phyloP scores from a whole-genome alignment of 1,284 basidiomycete species.

The Butyriboletus appendiculatus region DNA sequence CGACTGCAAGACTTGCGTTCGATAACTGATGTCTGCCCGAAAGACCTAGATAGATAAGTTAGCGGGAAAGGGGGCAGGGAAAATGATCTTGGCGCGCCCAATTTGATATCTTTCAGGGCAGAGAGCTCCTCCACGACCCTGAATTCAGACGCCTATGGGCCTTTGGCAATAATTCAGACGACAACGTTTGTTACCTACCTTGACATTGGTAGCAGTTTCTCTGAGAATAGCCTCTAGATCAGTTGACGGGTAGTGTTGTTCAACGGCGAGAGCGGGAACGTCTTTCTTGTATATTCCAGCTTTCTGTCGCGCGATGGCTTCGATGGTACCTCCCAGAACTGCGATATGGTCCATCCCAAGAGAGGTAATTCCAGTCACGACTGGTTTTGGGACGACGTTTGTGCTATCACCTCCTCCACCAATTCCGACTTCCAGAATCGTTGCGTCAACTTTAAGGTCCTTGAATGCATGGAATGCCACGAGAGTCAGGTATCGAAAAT shows the following conservation, averaged over 20 bases:
- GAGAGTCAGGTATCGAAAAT: constrained; percentile 94
- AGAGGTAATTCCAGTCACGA: constrained; percentile 89
- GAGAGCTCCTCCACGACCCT: constrained; percentile 51
- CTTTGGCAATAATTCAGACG: background rate
- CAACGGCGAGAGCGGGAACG: constrained; percentile 84
- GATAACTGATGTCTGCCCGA: constrained; percentile 88
- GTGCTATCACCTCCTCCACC: constrained; percentile 96
- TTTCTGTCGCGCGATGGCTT: constrained; percentile 94
- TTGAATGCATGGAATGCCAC: constrained; percentile 93
- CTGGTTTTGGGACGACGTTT: constrained; percentile 90
- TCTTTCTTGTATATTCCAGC: constrained; percentile 96
- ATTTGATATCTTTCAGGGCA: constrained; percentile 53
- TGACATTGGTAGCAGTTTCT: constrained; percentile 64
- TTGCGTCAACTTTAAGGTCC: constrained; percentile 79
- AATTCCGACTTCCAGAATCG: constrained; percentile 96
- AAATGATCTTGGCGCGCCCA: constrained; percentile 50
- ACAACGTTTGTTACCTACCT: constrained; percentile 41
- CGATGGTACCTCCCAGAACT: constrained; percentile 87
- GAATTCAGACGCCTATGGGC: constrained; percentile 62
- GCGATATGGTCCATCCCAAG: constrained; percentile 94
- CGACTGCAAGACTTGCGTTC: constrained; percentile 89
- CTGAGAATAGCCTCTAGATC: constrained; percentile 71
- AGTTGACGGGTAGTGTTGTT: constrained; percentile 73
- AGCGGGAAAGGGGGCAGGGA: background rate
- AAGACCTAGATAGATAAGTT: constrained; percentile 55